Evolutionary conservation across 495 filamentous ascomycete genomes (phyloP).

Genomic region (Wilcoxina mikolae): DNA sequence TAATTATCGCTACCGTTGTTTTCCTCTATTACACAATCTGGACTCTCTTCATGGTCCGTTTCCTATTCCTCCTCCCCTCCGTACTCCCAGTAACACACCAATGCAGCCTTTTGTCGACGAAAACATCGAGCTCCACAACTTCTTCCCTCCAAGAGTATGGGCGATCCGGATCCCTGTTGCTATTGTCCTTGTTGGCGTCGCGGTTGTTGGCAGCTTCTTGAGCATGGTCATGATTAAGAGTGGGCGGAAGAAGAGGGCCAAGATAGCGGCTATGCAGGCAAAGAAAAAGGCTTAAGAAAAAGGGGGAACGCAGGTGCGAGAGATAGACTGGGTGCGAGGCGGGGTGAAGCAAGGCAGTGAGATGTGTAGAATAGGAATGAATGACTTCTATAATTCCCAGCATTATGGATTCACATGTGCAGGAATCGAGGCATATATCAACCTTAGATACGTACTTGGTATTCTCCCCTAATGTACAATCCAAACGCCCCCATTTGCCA

Average conservation of each 20-base stretch:
- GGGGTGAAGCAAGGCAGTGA: no score
- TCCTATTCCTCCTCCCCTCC: neutral
- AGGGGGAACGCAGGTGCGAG: no score
- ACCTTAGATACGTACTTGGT: no score
- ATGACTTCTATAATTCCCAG: no score
- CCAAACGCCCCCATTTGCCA: no score
- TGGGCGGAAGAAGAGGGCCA: constrained; percentile 91
- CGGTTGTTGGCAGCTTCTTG: constrained; percentile 92
- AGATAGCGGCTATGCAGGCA: constrained; percentile 59
- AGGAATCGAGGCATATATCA: no score
- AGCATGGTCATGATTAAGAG: constrained; percentile 97
- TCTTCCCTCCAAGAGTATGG: constrained; percentile 97
- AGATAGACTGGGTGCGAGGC: no score
- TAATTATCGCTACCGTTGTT: constrained; percentile 83
- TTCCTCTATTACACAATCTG: constrained; percentile 98
- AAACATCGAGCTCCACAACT: constrained; percentile 78
- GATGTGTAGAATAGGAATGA: no score
- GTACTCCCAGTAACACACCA: constrained; percentile 4
- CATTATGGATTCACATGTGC: no score
- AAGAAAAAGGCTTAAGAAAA: constrained; percentile 37
- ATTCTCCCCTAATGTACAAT: no score
- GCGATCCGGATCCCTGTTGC: constrained; percentile 97
- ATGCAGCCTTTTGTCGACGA: constrained; percentile 86
- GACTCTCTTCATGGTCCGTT: constrained; percentile 83
- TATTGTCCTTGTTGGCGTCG: constrained; percentile 75